Conservation (phyloP, 768 basidiomycete species). For the Cystofilobasidium ferigula region DNA sequence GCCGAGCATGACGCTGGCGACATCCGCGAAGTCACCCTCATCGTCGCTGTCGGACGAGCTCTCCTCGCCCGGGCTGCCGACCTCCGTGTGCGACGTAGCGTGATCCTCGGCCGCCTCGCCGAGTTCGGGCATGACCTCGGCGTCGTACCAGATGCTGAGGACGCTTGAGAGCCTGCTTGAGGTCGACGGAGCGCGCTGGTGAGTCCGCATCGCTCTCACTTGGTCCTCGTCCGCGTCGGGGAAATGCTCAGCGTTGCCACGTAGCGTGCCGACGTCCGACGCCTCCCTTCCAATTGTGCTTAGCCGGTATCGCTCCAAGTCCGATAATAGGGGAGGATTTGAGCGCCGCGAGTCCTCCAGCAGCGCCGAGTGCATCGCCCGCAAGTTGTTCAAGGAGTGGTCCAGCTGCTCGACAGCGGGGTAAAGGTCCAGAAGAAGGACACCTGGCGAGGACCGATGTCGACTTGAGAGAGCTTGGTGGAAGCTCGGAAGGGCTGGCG, state of each 20-base stretch:
- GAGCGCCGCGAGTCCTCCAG: neutral
- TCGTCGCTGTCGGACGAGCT: constrained; percentile 12
- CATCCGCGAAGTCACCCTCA: neutral
- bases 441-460: constrained; percentile 1
- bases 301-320: neutral
- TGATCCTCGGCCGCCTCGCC: constrained; percentile 13
- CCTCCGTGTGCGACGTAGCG: neutral
- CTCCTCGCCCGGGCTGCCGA: neutral
- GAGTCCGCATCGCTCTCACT: neutral
- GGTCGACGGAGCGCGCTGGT: constrained; percentile 12
- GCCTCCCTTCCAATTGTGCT: neutral
- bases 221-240: constrained; percentile 3
- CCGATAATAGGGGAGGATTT: neutral
- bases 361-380: constrained; percentile 13
- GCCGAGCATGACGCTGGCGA: neutral
- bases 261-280: neutral
- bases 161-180: constrained; percentile 21
- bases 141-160: constrained; percentile 25
- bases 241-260: neutral
- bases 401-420: constrained; percentile 22
- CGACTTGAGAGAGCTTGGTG: neutral
- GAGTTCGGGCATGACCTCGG: constrained; percentile 21
- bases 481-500: neutral
- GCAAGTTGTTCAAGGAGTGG: constrained; percentile 6
- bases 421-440: constrained; percentile 9